A percentile compares a stretch with the other conserved stretches of the same genome.
These are phyloP conservation scores for Cryptococcus hybrid DNA, from an alignment of 1,284 basidiomycete genomes.

Conservation along the genomic window DNA sequence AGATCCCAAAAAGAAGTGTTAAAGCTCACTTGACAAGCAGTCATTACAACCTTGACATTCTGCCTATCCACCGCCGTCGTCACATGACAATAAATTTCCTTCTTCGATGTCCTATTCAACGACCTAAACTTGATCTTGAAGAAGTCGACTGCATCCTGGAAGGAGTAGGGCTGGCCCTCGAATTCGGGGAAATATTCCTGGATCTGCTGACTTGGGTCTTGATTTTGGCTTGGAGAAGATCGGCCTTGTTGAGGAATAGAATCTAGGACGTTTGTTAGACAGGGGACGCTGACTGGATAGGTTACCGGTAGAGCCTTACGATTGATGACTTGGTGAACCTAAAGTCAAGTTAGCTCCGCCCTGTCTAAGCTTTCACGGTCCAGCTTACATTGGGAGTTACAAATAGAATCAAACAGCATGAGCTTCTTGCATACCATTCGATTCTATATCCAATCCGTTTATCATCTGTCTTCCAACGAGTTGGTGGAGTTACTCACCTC, in stretches of 20 bases:
- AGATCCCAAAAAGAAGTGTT: neutral
- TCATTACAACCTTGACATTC: constrained; percentile 26
- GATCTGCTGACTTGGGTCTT: constrained; percentile 67
- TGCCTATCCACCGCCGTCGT: constrained; percentile 28
- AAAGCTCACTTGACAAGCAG: constrained; percentile 15
- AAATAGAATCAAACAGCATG: constrained; percentile 93
- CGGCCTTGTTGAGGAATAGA: constrained; percentile 86
- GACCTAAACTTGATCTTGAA: constrained; percentile 83
- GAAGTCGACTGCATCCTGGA: constrained; percentile 54
- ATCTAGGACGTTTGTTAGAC: constrained; percentile 54
- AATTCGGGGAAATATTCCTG: constrained; percentile 74
- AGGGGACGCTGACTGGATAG: neutral
- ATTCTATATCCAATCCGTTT: constrained; percentile 56
- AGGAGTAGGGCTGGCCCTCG: constrained; percentile 54
- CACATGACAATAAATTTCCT: constrained; percentile 72
- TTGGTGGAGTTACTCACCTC: constrained; percentile 77
- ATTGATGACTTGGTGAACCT: constrained; percentile 89
- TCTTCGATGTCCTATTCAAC: constrained; percentile 77
- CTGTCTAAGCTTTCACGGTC: constrained; percentile 38
- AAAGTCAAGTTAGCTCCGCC: constrained; percentile 6
- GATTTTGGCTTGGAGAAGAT: constrained; percentile 83
- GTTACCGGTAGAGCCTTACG: constrained; percentile 52
- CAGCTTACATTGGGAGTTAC: constrained; percentile 61
- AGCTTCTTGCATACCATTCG: constrained; percentile 98
- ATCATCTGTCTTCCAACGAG: neutral